phyloP scores from a whole-genome alignment of 371 early-diverging fungal species.

The Mucor indicus region DNA sequence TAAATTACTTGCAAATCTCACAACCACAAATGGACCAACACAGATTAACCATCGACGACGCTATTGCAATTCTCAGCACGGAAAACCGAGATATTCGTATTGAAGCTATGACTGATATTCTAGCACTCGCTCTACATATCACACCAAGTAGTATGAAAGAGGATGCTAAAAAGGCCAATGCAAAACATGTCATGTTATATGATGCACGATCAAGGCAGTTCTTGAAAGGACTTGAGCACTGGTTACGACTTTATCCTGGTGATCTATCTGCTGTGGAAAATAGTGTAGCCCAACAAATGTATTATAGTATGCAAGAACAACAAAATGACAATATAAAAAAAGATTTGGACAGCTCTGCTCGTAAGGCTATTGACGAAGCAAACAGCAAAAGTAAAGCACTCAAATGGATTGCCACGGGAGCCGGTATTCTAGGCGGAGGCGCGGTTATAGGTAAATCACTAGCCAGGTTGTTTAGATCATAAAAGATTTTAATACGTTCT shows the following conservation, averaged over 20 bases:
- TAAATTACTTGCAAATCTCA: conserved; percentile 21
- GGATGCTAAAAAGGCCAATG: not conserved
- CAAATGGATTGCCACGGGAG: conserved; percentile 60
- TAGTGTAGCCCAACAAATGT: conserved; percentile 45
- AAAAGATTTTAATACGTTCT: not conserved
- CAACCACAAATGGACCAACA: conserved; percentile 19
- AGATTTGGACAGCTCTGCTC: conserved; percentile 36
- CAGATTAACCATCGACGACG: conserved; percentile 8
- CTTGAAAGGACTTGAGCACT: conserved; percentile 23
- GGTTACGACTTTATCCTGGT: conserved; percentile 10
- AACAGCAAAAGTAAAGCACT: conserved; percentile 50
- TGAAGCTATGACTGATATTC: conserved; percentile 30
- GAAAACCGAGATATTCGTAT: conserved; percentile 35
- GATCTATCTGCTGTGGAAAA: conserved; percentile 40
- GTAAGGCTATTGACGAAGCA: conserved; percentile 46
- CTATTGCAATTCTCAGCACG: conserved; percentile 5
- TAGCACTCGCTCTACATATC: conserved; percentile 20
- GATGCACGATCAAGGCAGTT: conserved; percentile 42
- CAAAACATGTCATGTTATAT: conserved; percentile 25
- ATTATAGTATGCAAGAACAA: conserved; percentile 35
- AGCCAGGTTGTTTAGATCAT: not conserved
- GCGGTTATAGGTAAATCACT: conserved; percentile 52
- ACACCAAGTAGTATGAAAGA: conserved; percentile 1
- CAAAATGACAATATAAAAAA: conserved; percentile 5
- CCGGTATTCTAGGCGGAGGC: conserved; percentile 60